phyloP scores from a whole-genome alignment of 2,329 filamentous ascomycete species.

The Fusarium succisae region DNA sequence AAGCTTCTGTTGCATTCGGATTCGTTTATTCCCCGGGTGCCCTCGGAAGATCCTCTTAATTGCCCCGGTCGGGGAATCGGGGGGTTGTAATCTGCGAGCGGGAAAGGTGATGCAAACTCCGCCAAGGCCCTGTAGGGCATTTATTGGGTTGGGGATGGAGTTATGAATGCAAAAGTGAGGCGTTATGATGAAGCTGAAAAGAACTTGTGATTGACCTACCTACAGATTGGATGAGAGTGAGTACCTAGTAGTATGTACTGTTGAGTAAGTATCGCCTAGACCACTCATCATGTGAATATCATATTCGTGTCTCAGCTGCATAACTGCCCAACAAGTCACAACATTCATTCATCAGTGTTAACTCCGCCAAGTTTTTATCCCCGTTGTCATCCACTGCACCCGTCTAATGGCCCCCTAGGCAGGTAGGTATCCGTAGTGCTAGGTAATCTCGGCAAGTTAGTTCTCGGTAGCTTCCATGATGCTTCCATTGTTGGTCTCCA shows the following conservation, averaged over 20 bases:
- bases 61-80: neutral
- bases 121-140: constrained; percentile 16
- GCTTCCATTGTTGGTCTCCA: constrained; percentile 17
- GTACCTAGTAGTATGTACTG: neutral
- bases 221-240: neutral
- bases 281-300: neutral
- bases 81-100: constrained; percentile 8
- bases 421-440: neutral
- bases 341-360: neutral
- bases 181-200: neutral
- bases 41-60: neutral
- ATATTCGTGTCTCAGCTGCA: neutral
- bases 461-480: constrained; percentile 24
- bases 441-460: constrained; percentile 19
- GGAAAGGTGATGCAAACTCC: constrained; percentile 16
- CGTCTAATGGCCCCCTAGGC: neutral
- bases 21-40: constrained; percentile 14
- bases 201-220: neutral
- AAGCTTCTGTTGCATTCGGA: constrained; percentile 8
- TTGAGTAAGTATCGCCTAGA: too few relatives aligned
- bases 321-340: neutral
- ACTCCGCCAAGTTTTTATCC: neutral
- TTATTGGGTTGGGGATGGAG: neutral
- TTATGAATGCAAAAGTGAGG: constrained; percentile 1
- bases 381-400: neutral